Base-by-base conservation (phyloP, 2,329 filamentous ascomycete genomes). In the Fusarium sp. region DNA sequence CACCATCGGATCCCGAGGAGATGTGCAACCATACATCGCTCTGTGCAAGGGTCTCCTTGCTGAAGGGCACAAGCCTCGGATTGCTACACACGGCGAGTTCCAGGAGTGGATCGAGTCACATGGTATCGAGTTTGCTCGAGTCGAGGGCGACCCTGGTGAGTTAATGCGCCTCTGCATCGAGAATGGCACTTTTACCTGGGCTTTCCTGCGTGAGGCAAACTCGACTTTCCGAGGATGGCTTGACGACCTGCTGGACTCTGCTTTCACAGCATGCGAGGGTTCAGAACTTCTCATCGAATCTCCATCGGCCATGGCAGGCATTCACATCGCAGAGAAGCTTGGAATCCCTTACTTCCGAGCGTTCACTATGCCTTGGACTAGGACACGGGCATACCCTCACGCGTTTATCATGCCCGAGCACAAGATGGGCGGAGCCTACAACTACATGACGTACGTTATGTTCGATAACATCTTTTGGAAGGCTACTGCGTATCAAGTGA, bases 301-400 rank as follows among this genome's bases (percentile, higher is more conserved):
- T 46, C 96, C 96, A 0, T 97, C 93, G 58, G 94, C 96, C 15
- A 99, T 99, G 96, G 94, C 92, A 1, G 96, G 96, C 25, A 97
- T 99, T 54, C 96, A 99, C 78, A 97, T 99, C 70, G 96, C 96
- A 2, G 96, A 99, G 80, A 93, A 94, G 23, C 85, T 99, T 3
- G 85, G 88, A 15, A 96, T 99, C 44, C 96, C 96, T 1, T 99
- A 99, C 78, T 98, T 98, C 82, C 89, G 96, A 56, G 95, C 94
- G 0, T 99, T 99, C 76, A 97, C 94, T 19, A 99, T 99, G 96
- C 96, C 96, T 0, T 99, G 96, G 96, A 97, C 96, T 1, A 89
- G 94, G 48, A 99, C 96, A 17, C 87, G 96, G 53, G 94, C 95
- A 1, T 99, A 99, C 73, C 96, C 96, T 4, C 96, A 99, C 78